phyloP scores from a whole-genome alignment of 495 filamentous ascomycete genomes.

The Sphaerosporella brunnea region DNA sequence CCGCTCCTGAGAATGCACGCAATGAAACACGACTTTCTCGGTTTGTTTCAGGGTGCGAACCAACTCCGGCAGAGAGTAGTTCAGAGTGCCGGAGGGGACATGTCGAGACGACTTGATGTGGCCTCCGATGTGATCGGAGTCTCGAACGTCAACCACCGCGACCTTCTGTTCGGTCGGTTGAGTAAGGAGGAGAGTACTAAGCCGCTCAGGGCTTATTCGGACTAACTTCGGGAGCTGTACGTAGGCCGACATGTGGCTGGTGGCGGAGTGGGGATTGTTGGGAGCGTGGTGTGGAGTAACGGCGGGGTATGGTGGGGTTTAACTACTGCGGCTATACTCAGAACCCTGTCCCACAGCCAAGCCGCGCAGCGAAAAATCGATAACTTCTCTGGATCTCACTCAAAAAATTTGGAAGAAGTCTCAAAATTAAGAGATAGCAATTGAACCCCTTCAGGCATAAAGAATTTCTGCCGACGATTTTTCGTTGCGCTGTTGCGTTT shows the following conservation, averaged over 20 bases:
- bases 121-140: conserved; percentile 46
- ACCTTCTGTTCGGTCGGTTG: conserved; percentile 30
- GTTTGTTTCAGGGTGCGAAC: conserved; percentile 60
- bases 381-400: too few species aligned
- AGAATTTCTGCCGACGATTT: too few species aligned
- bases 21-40: conserved; percentile 83
- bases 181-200: conserved; percentile 16
- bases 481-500: too few species aligned
- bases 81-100: conserved; percentile 53
- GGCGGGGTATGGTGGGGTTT: too few species aligned
- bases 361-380: too few species aligned
- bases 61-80: conserved; percentile 61
- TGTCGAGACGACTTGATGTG: conserved; percentile 67
- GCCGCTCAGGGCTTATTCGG: conserved; percentile 19
- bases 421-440: too few species aligned
- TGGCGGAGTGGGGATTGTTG: not conserved
- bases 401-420: too few species aligned
- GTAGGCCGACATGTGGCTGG: not conserved
- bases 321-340: too few species aligned
- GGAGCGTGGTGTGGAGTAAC: not conserved
- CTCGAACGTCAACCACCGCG: conserved; percentile 77
- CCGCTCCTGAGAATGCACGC: conserved; percentile 78
- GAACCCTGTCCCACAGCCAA: too few species aligned
- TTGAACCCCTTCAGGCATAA: too few species aligned
- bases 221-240: not conserved